A percentile compares a stretch with the other conserved stretches of the same genome.
These are phyloP conservation scores for Talaromyces atroroseus DNA, from an alignment of 2,329 filamentous ascomycete genomes.

Conservation along the genomic window DNA sequence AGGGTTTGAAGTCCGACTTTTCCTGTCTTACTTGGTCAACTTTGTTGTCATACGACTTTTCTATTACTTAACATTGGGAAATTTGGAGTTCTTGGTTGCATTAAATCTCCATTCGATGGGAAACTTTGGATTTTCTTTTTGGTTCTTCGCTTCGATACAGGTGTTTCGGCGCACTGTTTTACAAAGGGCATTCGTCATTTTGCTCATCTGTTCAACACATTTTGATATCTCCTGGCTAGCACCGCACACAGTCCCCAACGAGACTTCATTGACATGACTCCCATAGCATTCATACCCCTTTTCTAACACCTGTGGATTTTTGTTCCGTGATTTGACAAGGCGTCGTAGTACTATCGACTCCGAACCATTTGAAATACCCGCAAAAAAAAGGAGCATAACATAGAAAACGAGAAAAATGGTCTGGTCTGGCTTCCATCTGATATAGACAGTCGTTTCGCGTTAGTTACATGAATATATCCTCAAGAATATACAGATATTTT, in stretches of 20 bases:
- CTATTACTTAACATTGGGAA: neutral
- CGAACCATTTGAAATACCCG: conserved; percentile 4
- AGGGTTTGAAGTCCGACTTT: conserved; percentile 36
- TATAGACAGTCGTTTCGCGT: conserved; percentile 7
- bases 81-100: conserved; percentile 6
- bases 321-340: neutral
- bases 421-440: neutral
- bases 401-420: conserved; percentile 12
- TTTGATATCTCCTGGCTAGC: neutral
- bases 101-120: neutral
- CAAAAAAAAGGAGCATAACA: conserved; percentile 13
- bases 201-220: conserved; percentile 10
- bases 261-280: neutral
- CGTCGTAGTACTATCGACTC: neutral
- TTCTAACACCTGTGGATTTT: neutral
- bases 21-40: neutral
- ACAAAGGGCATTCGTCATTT: neutral
- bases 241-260: neutral
- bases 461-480: conserved; percentile 7
- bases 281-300: conserved; percentile 8
- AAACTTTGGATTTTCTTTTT: neutral
- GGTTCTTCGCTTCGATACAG: neutral
- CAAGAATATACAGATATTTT: neutral
- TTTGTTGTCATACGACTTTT: neutral
- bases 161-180: neutral